phyloP scores from a whole-genome alignment of 805 yeast species.

The Yamadazyma takamatsuzukensis region DNA sequence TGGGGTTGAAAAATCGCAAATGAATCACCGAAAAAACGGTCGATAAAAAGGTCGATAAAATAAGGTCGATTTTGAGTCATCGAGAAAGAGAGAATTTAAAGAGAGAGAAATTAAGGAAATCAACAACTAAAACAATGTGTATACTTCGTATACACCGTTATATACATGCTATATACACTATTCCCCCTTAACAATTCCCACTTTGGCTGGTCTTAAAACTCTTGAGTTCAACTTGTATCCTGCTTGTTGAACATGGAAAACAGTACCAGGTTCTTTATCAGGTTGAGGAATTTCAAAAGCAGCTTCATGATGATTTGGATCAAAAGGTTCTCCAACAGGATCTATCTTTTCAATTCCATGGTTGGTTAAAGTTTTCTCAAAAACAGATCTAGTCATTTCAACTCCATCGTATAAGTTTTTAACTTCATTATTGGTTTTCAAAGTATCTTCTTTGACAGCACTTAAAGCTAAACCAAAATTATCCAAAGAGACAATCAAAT shows the following conservation, averaged over 20 bases:
- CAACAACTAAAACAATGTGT: too few relatives aligned
- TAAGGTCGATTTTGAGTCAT: too few relatives aligned
- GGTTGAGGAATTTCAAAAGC: constrained; percentile 84
- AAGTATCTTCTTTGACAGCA: constrained; percentile 63
- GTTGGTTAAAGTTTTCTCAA: constrained; percentile 74
- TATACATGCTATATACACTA: constrained; percentile 9
- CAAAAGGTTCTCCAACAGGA: constrained; percentile 81
- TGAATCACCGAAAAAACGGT: too few relatives aligned
- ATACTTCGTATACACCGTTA: too few relatives aligned
- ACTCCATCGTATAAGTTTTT: constrained; percentile 82
- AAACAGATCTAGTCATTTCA: constrained; percentile 80
- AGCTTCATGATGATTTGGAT: constrained; percentile 92
- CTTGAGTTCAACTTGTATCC: constrained; percentile 85
- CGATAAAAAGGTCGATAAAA: too few relatives aligned
- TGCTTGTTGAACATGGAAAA: constrained; percentile 87
- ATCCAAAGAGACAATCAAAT: constrained; percentile 83
- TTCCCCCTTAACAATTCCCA: constrained; percentile 76
- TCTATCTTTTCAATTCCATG: constrained; percentile 81
- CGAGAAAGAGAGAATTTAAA: too few relatives aligned
- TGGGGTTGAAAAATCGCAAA: too few relatives aligned
- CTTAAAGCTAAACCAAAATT: constrained; percentile 83
- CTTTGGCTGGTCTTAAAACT: constrained; percentile 93
- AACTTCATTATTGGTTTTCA: constrained; percentile 58
- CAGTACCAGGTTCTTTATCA: constrained; percentile 87
- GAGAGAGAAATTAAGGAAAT: too few relatives aligned